These are phyloP conservation scores for Zanthoxylum bungeanum DNA, from an alignment of 345 rosid species.

Conservation along the genomic window DNA sequence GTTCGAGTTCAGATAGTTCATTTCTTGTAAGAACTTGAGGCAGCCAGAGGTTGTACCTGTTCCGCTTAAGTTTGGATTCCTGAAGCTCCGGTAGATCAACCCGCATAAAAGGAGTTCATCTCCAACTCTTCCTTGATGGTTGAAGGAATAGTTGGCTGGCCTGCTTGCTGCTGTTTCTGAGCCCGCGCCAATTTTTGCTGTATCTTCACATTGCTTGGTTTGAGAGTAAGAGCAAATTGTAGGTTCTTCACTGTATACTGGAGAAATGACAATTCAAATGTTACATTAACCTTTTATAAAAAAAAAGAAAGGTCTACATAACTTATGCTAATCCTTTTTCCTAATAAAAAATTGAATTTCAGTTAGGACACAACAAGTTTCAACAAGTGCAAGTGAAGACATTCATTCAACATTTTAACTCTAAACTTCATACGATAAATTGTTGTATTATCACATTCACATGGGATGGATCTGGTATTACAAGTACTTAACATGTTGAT, in stretches of 20 bases:
- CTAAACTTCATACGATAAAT: background rate
- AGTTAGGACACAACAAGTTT: background rate
- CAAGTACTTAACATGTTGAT: background rate
- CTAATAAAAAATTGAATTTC: background rate
- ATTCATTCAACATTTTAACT: background rate
- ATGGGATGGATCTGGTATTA: background rate
- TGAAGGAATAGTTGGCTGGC: slow-evolving; percentile 82
- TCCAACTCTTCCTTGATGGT: slow-evolving; percentile 80
- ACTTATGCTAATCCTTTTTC: background rate
- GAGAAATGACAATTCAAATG: slow-evolving; percentile 17
- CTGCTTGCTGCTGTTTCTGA: slow-evolving; percentile 59
- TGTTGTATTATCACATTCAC: background rate
- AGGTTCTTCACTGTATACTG: slow-evolving; percentile 93
- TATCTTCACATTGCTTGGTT: slow-evolving; percentile 65
- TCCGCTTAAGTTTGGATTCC: no score
- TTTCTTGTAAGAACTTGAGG: no score
- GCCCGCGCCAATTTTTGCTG: slow-evolving; percentile 83
- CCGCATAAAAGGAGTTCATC: slow-evolving; percentile 86
- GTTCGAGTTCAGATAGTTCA: no score
- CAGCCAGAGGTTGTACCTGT: no score
- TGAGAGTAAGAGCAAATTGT: slow-evolving; percentile 74
- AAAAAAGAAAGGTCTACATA: background rate
- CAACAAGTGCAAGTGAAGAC: background rate
- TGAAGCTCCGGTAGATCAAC: slow-evolving; percentile 60
- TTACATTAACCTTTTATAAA: slow-evolving; percentile 5